Percentiles rank a stretch among this genome's conserved stretches.
Conservation (phyloP, 2,329 filamentous ascomycete species). For the Diplodia sapinea region DNA sequence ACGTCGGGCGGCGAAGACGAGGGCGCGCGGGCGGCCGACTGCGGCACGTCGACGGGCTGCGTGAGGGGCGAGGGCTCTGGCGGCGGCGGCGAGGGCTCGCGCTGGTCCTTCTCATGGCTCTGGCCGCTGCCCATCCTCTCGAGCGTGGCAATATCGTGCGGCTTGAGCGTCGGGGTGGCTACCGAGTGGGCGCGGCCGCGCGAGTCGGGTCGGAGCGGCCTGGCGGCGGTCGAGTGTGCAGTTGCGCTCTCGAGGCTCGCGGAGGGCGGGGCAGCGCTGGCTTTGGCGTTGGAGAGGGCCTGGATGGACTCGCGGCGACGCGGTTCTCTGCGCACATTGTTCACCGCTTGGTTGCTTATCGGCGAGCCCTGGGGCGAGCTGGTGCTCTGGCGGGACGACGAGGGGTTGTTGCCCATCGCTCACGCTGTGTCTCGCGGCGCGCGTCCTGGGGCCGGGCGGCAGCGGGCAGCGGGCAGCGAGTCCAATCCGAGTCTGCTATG, state of each 20-base stretch:
- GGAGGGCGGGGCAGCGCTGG: conserved; percentile 47
- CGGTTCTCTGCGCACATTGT: conserved; percentile 40
- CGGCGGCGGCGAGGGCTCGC: conserved; percentile 23
- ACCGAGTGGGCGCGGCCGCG: conserved; percentile 41
- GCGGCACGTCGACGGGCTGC: conserved; percentile 49
- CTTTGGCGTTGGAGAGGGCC: conserved; percentile 45
- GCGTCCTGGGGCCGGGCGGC: conserved; percentile 20
- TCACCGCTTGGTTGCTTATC: conserved; percentile 35
- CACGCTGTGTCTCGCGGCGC: conserved; percentile 14
- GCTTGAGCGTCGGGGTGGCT: conserved; percentile 34
- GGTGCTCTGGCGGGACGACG: conserved; percentile 39
- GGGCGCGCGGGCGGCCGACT: conserved; percentile 32
- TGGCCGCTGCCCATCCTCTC: conserved; percentile 51
- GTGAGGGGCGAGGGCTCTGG: conserved; percentile 41
- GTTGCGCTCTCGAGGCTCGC: conserved; percentile 46
- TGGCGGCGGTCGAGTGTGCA: conserved; percentile 38
- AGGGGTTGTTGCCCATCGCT: conserved; percentile 46
- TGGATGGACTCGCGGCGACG: conserved; percentile 50
- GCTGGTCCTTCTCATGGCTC: conserved; percentile 41
- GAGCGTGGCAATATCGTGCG: conserved; percentile 38
- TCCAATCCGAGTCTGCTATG: conserved; percentile 21
- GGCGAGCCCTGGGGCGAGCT: conserved; percentile 35
- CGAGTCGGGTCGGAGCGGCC: conserved; percentile 38
- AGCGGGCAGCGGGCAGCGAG: conserved; percentile 15
- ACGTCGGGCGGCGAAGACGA: conserved; percentile 41